phyloP scores from a whole-genome alignment of 2,329 filamentous ascomycete genomes.

The Sarocladium kiliense region DNA sequence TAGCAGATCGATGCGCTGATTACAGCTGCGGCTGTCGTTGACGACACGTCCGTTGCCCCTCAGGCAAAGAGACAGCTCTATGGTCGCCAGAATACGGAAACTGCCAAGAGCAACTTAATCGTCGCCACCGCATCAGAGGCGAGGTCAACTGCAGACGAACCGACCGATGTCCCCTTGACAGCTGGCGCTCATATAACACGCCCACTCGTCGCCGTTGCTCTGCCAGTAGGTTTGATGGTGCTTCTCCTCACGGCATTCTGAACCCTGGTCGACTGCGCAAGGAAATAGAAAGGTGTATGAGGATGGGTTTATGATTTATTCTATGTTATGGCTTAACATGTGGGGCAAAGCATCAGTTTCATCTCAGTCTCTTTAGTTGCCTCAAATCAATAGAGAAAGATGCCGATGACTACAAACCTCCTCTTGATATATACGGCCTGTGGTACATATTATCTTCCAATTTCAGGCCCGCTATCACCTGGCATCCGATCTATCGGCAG shows the following conservation, averaged over 20 bases:
- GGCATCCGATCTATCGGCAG: too few species aligned
- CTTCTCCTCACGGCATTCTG: neutral
- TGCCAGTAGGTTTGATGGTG: neutral
- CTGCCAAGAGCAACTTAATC: neutral
- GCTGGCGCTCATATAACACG: neutral
- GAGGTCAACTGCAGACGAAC: neutral
- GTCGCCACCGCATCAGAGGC: neutral
- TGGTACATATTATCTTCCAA: too few species aligned
- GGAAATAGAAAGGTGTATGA: too few species aligned
- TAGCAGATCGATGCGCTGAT: neutral
- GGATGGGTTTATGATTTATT: neutral
- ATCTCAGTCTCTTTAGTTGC: neutral
- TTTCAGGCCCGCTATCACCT: too few species aligned
- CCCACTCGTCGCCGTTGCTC: neutral
- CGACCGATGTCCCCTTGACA: neutral
- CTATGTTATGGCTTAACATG: neutral
- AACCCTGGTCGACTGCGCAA: neutral
- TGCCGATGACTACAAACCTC: too few species aligned
- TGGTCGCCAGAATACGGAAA: neutral
- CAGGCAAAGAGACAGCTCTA: neutral
- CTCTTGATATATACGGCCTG: too few species aligned
- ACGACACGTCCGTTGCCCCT: neutral
- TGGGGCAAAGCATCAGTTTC: constrained; percentile 5
- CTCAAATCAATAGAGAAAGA: neutral
- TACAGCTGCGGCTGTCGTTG: neutral